phyloP scores from a whole-genome alignment of 139 green algal genomes.

The Yamagishiella unicocca region DNA sequence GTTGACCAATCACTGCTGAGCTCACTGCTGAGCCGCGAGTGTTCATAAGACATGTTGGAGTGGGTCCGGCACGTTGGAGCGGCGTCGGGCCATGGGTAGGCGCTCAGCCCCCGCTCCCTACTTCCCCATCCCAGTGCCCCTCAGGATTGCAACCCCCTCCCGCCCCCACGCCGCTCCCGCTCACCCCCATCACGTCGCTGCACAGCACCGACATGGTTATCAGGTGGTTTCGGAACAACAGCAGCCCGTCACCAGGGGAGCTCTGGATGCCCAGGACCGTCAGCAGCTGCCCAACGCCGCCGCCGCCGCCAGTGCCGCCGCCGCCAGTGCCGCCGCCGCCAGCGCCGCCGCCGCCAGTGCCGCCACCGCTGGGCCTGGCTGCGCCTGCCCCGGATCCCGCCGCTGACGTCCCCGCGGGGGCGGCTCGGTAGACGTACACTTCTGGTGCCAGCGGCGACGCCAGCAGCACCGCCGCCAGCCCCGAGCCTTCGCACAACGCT shows the following conservation, averaged over 20 bases:
- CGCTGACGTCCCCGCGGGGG: neutral
- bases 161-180: neutral
- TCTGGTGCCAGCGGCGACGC: constrained; percentile 5
- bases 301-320: neutral
- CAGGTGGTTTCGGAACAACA: constrained; percentile 4
- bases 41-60: too few species aligned
- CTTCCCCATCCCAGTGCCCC: neutral
- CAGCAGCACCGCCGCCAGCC: constrained; percentile 16
- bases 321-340: neutral
- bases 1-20: too few species aligned
- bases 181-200: constrained; percentile 38
- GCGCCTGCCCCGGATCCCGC: neutral
- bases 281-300: constrained; percentile 16
- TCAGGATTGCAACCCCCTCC: neutral
- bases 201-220: neutral
- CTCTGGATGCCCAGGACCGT: neutral
- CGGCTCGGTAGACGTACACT: neutral
- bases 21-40: too few species aligned
- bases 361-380: neutral
- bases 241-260: constrained; percentile 18
- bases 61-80: too few species aligned
- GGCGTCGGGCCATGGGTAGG: too few species aligned
- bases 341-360: neutral
- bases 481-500: neutral
- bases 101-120: neutral